These are phyloP conservation scores for Phialocephala sp. DNA, from an alignment of 2,329 filamentous ascomycete genomes.

Conservation along the genomic window DNA sequence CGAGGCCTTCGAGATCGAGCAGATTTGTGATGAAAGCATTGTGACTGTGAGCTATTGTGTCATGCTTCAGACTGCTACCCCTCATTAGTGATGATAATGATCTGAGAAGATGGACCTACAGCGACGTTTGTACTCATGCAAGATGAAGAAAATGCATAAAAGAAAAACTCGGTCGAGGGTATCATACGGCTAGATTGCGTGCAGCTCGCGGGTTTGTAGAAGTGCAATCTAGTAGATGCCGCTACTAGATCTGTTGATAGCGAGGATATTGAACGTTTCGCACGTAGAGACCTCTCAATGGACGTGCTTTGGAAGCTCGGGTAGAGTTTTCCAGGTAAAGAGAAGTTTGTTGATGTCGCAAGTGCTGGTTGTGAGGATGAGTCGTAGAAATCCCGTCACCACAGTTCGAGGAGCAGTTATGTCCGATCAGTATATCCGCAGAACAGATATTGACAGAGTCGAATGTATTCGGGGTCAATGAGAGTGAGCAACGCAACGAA, in stretches of 20 bases:
- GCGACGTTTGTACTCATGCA: neutral
- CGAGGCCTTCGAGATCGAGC: slow-evolving; percentile 29
- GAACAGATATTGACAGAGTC: neutral
- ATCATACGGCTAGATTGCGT: neutral
- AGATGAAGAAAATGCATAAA: neutral
- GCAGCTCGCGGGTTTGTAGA: neutral
- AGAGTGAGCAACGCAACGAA: too few relatives aligned
- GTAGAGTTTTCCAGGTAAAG: too few relatives aligned
- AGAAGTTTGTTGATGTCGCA: neutral
- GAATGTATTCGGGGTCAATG: too few relatives aligned
- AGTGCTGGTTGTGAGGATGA: neutral
- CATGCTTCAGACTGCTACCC: slow-evolving; percentile 28
- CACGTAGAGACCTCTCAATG: neutral
- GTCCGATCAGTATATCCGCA: neutral
- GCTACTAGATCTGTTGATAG: neutral
- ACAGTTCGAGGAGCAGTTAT: too few relatives aligned
- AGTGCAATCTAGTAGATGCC: neutral
- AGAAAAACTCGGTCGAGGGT: neutral
- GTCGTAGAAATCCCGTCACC: too few relatives aligned
- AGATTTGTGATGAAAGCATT: slow-evolving; percentile 39
- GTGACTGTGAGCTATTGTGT: slow-evolving; percentile 27
- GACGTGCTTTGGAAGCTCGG: too few relatives aligned
- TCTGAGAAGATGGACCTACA: neutral
- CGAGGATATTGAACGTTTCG: neutral
- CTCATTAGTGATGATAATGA: neutral